Percentiles rank a stretch among this genome's conserved stretches.
These are phyloP conservation scores for Candida hungchunana DNA, from an alignment of 805 yeast species.

Conservation along the genomic window DNA sequence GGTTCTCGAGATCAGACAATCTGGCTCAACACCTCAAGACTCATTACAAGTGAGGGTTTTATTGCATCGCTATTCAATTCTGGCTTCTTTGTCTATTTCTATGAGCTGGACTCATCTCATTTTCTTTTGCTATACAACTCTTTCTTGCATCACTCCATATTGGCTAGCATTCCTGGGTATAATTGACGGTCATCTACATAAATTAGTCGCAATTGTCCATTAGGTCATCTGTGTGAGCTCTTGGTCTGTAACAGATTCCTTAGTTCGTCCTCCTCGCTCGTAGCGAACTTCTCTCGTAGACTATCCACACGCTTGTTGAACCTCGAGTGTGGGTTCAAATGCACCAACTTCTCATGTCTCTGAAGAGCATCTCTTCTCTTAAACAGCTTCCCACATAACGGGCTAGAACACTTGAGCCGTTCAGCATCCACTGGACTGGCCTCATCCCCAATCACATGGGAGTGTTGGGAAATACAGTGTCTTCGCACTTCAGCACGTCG, in stretches of 20 bases:
- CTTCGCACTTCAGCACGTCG: slow-evolving; percentile 45
- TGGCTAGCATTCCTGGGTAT: too few relatives aligned
- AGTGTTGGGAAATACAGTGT: slow-evolving; percentile 46
- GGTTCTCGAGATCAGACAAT: slow-evolving; percentile 64
- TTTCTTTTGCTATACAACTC: too few relatives aligned
- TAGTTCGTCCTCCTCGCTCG: slow-evolving; percentile 7
- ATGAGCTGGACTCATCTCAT: too few relatives aligned
- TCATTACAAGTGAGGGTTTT: slow-evolving; percentile 28
- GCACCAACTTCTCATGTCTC: slow-evolving; percentile 51
- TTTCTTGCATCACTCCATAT: too few relatives aligned
- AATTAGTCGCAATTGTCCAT: too few relatives aligned
- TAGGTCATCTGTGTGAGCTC: too few relatives aligned
- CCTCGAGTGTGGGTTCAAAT: slow-evolving; percentile 35
- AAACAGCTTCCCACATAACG: slow-evolving; percentile 43
- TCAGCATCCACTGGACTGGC: too few relatives aligned
- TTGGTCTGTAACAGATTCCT: slow-evolving; percentile 1
- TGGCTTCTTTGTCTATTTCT: too few relatives aligned
- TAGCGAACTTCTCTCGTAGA: slow-evolving; percentile 7
- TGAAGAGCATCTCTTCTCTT: slow-evolving; percentile 49
- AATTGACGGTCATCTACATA: too few relatives aligned
- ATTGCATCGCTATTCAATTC: neutral
- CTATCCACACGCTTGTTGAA: slow-evolving; percentile 33
- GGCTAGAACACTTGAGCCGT: slow-evolving; percentile 26
- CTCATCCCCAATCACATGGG: slow-evolving; percentile 9
- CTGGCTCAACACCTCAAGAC: slow-evolving; percentile 62